Evolutionary conservation across 2,329 filamentous ascomycete species (phyloP).

Genomic region (Aspergillus uvarum): DNA sequence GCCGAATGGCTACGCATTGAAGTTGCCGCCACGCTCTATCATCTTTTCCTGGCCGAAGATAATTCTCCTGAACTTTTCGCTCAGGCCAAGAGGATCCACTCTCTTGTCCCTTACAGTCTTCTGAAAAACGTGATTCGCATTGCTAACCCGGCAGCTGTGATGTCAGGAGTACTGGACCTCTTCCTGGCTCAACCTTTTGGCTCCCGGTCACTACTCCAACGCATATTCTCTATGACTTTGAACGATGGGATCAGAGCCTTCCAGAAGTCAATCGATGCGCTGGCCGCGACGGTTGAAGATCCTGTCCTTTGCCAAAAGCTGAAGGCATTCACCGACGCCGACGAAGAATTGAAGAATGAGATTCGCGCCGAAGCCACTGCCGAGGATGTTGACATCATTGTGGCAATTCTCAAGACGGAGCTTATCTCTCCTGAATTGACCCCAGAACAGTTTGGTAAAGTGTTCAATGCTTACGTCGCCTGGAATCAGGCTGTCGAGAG

Average conservation of each 20-base stretch:
- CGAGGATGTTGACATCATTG: constrained; percentile 80
- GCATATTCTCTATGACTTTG: constrained; percentile 89
- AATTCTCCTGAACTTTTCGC: constrained; percentile 96
- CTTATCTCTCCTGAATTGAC: constrained; percentile 69
- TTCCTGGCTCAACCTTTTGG: constrained; percentile 96
- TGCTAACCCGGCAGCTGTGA: constrained; percentile 92
- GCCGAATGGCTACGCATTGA: constrained; percentile 98
- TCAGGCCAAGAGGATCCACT: constrained; percentile 91
- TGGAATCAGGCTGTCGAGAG: constrained; percentile 96
- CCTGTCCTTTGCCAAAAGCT: constrained; percentile 76
- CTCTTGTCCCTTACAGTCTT: constrained; percentile 85
- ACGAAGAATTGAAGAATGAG: constrained; percentile 70
- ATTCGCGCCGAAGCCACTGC: constrained; percentile 71
- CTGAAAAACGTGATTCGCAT: constrained; percentile 97
- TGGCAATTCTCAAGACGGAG: constrained; percentile 79
- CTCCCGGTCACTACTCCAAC: constrained; percentile 82
- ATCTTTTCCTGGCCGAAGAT: constrained; percentile 95
- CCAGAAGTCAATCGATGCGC: constrained; percentile 79
- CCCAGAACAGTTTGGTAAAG: constrained; percentile 72
- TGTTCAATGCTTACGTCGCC: constrained; percentile 93
- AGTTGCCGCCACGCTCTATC: constrained; percentile 92
- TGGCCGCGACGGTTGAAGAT: constrained; percentile 78
- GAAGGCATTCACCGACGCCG: constrained; percentile 71
- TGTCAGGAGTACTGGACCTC: constrained; percentile 91
- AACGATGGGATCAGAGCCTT: constrained; percentile 86